Conservation (phyloP, 805 yeast species). For the Lipomyces yamanashiensis region DNA sequence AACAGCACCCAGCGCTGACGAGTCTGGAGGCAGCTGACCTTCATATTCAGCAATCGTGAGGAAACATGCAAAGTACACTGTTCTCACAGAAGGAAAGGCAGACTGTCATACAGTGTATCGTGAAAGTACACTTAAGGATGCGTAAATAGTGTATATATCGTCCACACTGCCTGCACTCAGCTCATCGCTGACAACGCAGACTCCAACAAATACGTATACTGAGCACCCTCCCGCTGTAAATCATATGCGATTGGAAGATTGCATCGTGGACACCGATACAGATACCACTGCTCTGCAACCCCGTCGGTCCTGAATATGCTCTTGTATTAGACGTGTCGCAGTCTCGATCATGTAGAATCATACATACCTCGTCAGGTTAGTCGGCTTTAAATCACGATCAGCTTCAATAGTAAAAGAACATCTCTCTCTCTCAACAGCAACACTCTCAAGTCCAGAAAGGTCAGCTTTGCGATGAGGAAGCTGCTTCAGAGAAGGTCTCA, state of each 20-base stretch:
- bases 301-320: constrained; percentile 18
- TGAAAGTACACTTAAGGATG: no score
- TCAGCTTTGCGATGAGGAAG: constrained; percentile 22
- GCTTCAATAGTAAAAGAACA: constrained; percentile 10
- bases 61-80: no score
- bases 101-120: no score
- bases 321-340: neutral
- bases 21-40: no score
- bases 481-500: constrained; percentile 17
- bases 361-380: constrained; percentile 5
- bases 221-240: constrained; percentile 3
- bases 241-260: constrained; percentile 28
- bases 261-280: constrained; percentile 32
- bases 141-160: neutral
- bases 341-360: neutral
- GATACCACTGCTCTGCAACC: constrained; percentile 27
- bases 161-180: neutral
- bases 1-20: no score
- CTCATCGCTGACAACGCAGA: constrained; percentile 16
- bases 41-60: no score
- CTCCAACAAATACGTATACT: constrained; percentile 17
- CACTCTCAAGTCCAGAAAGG: constrained; percentile 16
- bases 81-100: no score
- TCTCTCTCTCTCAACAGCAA: constrained; percentile 9
- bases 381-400: constrained; percentile 7